Percentiles rank a stretch among this genome's conserved stretches.
Evolutionary conservation across 2,329 filamentous ascomycete genomes (phyloP).

Genomic region (Clonostachys byssicola): DNA sequence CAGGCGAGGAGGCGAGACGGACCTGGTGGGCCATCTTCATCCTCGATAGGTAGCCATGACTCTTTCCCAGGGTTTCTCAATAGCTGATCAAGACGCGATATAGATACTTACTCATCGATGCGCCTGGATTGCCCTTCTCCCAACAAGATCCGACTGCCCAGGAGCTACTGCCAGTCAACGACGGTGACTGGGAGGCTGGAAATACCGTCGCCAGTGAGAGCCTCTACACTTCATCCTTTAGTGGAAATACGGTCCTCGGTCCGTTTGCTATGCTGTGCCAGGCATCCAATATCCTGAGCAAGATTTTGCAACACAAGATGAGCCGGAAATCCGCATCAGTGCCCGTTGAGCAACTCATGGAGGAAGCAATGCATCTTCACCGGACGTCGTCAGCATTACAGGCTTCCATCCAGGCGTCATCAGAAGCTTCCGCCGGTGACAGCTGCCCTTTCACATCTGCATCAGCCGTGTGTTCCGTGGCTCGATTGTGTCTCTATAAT

Average conservation of each 20-base stretch:
- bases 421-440: not conserved
- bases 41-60: conserved; percentile 7
- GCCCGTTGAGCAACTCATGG: not conserved
- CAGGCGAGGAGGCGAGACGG: conserved; percentile 10
- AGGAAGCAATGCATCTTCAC: conserved; percentile 8
- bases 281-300: conserved; percentile 10
- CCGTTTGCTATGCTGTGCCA: conserved; percentile 9
- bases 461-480: conserved; percentile 4
- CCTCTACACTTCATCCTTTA: conserved; percentile 8
- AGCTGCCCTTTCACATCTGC: not conserved
- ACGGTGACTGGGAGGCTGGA: conserved; percentile 10
- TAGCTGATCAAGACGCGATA: too few species aligned
- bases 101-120: not conserved
- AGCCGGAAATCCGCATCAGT: not conserved
- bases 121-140: conserved; percentile 3
- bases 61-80: too few species aligned
- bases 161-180: conserved; percentile 9
- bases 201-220: conserved; percentile 7
- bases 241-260: conserved; percentile 4
- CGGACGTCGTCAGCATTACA: conserved; percentile 5
- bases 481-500: conserved; percentile 8
- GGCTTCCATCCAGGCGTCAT: conserved; percentile 1
- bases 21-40: conserved; percentile 12
- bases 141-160: conserved; percentile 5
- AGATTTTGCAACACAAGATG: conserved; percentile 6